A percentile compares a stretch with the other conserved stretches of the same genome.
Conservation (phyloP, 257 asterid species). For the Marsdenia floribunda region DNA sequence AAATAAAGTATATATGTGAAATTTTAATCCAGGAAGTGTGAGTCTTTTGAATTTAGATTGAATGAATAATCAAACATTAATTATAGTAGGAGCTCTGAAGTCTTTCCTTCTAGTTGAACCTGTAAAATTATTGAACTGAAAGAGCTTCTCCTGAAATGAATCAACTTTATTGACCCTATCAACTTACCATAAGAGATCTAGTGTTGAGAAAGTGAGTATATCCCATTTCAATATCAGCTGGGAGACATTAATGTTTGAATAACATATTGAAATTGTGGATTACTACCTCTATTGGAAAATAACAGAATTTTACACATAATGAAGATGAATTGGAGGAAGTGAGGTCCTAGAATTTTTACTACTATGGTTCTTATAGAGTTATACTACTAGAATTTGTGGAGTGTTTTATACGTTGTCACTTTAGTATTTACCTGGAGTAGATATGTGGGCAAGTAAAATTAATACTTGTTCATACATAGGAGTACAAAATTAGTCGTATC, state of each 20-base stretch:
- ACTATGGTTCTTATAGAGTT: neutral
- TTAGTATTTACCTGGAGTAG: neutral
- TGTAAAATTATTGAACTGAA: neutral
- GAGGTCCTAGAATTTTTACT: neutral
- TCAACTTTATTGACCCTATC: neutral
- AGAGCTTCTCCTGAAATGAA: neutral
- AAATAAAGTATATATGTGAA: neutral
- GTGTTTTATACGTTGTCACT: neutral
- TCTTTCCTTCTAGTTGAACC: neutral
- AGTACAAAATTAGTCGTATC: neutral
- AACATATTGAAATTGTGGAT: neutral
- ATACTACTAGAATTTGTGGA: neutral
- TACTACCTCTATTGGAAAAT: neutral
- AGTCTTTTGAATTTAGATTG: slow-evolving; percentile 1
- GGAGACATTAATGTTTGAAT: neutral
- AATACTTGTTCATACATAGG: neutral
- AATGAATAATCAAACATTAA: neutral
- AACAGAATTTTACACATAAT: neutral
- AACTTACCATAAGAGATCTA: neutral
- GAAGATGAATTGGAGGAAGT: neutral
- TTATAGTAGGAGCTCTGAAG: neutral
- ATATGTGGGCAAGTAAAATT: neutral
- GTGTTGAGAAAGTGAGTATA: neutral
- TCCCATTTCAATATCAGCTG: neutral
- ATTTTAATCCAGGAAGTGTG: neutral